Base-by-base conservation (phyloP, 306 rosid genomes). In the Vigna trinervia region DNA sequence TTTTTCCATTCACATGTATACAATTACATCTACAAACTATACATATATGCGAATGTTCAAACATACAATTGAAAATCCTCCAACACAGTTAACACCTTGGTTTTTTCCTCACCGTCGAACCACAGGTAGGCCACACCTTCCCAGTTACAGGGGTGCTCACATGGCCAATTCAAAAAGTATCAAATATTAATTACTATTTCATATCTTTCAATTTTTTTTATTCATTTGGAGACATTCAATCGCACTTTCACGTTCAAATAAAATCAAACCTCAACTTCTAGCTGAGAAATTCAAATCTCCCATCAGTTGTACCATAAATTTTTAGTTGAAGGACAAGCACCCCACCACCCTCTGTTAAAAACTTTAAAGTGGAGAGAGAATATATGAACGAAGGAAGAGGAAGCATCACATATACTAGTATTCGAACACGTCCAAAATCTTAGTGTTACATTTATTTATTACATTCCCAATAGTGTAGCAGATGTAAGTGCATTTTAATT, bases 361-460 rank as follows among this genome's bases (percentile, higher is more conserved):
- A 39, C 22, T 72, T 39, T 0, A 57, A 64, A 32, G 6, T 15
- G n/a, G 53, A 53, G 19, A 64, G 54, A 51, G 15, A 39, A 51
- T 8, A 5, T 5, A 5, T 10, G 4, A 12, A 58, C 2, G 12
- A 58, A 6, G n/a, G 45, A 30, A 30, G 30, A n/a, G 5, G 9
- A 2, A 53, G 2, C 8, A 73, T 3, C 19, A 58, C n/a, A 3
- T 19, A 19, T 5, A 22, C 9, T 0, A 62, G 39, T 28, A 59
- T 12, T 28, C 5, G 38, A 60, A 60, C 43, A 30, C 26, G 38
- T 75, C 64, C 9, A 51, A 76, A 47, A 52, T 23, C 38, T 36
- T 46, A 51, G 58, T 36, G 66, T 12, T 23, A 64, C 78, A 72
- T 63, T 62, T 72, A 72, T 72, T 62, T 72, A 79, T 72, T 17